phyloP scores from a whole-genome alignment of 495 filamentous ascomycete species.

The Terfezia claveryi region DNA sequence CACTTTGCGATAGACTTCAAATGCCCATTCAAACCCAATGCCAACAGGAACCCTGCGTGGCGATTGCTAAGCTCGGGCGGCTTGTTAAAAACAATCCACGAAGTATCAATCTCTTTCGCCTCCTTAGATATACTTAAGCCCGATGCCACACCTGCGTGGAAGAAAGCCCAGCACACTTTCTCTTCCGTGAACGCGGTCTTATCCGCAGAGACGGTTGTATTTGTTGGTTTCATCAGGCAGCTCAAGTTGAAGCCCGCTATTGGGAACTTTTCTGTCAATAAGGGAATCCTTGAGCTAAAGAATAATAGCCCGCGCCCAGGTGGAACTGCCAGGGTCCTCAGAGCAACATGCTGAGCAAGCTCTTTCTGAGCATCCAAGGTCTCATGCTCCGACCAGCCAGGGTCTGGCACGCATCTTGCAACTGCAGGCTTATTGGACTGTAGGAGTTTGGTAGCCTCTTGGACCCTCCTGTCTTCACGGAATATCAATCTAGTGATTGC shows the following conservation, averaged over 20 bases:
- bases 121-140: conserved; percentile 75
- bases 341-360: conserved; percentile 58
- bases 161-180: conserved; percentile 93
- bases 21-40: conserved; percentile 86
- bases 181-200: conserved; percentile 68
- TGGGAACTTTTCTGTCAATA: conserved; percentile 74
- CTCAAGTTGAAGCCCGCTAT: conserved; percentile 71
- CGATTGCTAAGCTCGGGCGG: conserved; percentile 76
- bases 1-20: conserved; percentile 83
- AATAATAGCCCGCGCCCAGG: conserved; percentile 64
- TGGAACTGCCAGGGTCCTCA: conserved; percentile 69
- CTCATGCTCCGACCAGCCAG: conserved; percentile 61
- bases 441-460: conserved; percentile 57
- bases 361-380: conserved; percentile 88
- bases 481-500: conserved; percentile 66
- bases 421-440: conserved; percentile 54
- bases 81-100: conserved; percentile 97
- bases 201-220: conserved; percentile 73
- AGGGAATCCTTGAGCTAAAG: conserved; percentile 58
- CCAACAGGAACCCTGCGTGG: conserved; percentile 82
- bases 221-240: conserved; percentile 74
- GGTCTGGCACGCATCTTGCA: conserved; percentile 52
- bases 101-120: conserved; percentile 87
- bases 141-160: conserved; percentile 80
- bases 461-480: conserved; percentile 67